Base-by-base conservation (phyloP, 331 rosid species). In the Quercus tomentella region DNA sequence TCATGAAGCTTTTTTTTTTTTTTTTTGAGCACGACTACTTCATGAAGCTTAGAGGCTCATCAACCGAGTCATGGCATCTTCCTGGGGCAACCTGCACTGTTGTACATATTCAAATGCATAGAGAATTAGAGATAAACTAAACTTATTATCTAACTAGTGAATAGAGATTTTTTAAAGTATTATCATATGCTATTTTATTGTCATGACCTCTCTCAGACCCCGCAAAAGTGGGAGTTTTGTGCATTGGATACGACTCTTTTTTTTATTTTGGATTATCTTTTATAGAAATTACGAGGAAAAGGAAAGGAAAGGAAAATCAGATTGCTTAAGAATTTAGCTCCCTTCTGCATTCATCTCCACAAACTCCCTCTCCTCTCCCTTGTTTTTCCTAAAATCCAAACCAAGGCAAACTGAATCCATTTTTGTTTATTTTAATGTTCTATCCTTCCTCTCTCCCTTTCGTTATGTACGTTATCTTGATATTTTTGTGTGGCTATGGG, bases 81-180 rank as follows among this genome's bases (percentile, higher is more conserved):
- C 65, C 15, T 67, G 22, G 17, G 65, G 54, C 33, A n/a, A 28
- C 61, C 58, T 69, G 10, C 4, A 56, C 25, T 15, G 76, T 21
- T 75, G 84, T 69, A 67, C 22, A 67, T 75, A 69, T 71, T 25
- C 66, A 25, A 56, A 57, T 74, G 60, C 31, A 73, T 33, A 66
- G 43, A 49, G 63, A 25, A 9, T 18, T 33, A 74, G 43, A 49
- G 63, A 25, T 35, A 21, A 41, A n/a, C 61, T 30, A 62, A 12
- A 58, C 41, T 54, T 45, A 16, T 33, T 12, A 60, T 60, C 66
- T 35, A 65, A 65, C 33, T 20, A 67, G 52, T 67, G 26, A 20
- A 67, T 18, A 35, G 52, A 35, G 23, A 9, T 33, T 67, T 31
- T 33, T 20, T 26, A 20, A 4, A 0, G n/a, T 67, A 16, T 28